Evolutionary conservation across 306 rosid species (phyloP), one percentile per base, ranked within the genome.

Genomic region (Vigna nakashimae): DNA sequence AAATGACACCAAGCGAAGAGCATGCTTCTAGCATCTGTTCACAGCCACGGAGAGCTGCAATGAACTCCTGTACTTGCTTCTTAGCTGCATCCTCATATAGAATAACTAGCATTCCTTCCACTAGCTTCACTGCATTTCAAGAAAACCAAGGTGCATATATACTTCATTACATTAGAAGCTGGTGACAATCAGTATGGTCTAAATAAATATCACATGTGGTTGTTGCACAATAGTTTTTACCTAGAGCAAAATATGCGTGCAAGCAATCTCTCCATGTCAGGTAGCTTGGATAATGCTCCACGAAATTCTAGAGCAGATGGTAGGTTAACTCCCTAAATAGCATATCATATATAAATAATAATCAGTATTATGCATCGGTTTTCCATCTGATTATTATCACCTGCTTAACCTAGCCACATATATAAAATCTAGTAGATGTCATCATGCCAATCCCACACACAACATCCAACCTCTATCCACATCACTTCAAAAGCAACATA

Each of bases 51-150:
- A 95, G 80, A 68, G 89, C 96, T 50, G 90, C 85, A 83, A 92
- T 84, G 80, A 95, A 90, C 81, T 95, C 98, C 71, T 91, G 91
- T 50, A 95, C 90, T 68, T 85, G 90, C 77, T 88, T 91, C 84
- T 95, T 95, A 24, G 98, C 76, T 14, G 99, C 91, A 84, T 92
- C 99, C 87, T 95, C 99, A 4, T 92, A 95, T 68, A 90, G 86
- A 80, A 86, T 83, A 83, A 95, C 99, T 87, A 32, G 97, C 97
- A 84, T 90, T 95, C 82, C 99, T 87, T 68, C 99, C 97, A 51
- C 84, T 91, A 46, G 92, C 94, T 73, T 88, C 94, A 86, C 98
- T 95, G 85, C 85, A 83, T n/a, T 51, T 65, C 65, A 82, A 51
- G 51, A 69, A 80, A 79, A 72, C 76, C 79, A 65, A 30, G 73